phyloP scores from a whole-genome alignment of 257 asterid genomes.

The Craterostigma plantagineum region DNA sequence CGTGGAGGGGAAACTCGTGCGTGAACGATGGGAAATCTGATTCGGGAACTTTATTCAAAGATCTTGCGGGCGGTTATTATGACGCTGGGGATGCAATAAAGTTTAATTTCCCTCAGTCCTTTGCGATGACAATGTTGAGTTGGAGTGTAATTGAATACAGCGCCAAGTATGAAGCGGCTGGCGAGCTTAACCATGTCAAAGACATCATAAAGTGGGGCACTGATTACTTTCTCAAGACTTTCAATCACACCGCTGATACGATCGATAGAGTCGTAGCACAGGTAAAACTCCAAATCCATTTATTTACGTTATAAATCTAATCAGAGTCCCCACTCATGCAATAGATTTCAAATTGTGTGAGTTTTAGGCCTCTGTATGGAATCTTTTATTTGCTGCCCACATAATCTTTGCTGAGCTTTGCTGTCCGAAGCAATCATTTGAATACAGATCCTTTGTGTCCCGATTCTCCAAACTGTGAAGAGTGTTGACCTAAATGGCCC shows the following conservation, averaged over 20 bases:
- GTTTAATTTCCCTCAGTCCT: constrained; percentile 72
- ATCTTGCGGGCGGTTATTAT: constrained; percentile 73
- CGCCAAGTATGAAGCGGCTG: constrained; percentile 76
- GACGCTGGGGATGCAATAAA: constrained; percentile 98
- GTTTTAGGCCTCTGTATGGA: no score
- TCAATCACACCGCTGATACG: constrained; percentile 73
- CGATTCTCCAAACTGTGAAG: no score
- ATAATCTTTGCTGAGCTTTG: no score
- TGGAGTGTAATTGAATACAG: constrained; percentile 96
- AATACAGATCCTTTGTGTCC: no score
- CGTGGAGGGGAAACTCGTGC: constrained; percentile 93
- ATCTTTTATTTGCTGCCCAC: no score
- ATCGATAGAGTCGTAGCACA: constrained; percentile 56
- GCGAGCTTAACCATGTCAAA: constrained; percentile 77
- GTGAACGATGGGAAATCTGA: constrained; percentile 57
- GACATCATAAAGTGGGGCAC: constrained; percentile 98
- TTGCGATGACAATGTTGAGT: constrained; percentile 92
- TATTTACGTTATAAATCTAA: no score
- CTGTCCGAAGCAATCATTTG: no score
- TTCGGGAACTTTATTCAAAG: constrained; percentile 29
- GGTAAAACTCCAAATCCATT: constrained; percentile 17
- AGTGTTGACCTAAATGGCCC: no score
- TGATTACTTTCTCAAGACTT: constrained; percentile 84
- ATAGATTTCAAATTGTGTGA: no score
- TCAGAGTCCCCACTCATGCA: no score